Conservation (phyloP, 129 eudicot genomes). For the Deinandra increscens region DNA sequence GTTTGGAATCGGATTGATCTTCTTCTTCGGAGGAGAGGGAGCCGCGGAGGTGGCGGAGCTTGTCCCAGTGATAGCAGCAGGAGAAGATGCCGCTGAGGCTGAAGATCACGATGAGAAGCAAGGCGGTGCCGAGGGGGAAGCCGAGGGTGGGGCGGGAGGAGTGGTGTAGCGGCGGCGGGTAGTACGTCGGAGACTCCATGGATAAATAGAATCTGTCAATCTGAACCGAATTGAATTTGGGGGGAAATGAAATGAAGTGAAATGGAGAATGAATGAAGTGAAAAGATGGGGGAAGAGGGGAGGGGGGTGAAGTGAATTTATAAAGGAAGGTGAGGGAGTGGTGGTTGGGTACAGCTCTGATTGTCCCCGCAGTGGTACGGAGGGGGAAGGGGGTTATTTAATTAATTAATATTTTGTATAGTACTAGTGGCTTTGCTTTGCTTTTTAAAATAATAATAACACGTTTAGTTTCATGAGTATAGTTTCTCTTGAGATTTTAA, state of each 20-base stretch:
- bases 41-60: slow-evolving; percentile 51
- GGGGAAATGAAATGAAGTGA: too few species aligned
- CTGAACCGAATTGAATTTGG: too few species aligned
- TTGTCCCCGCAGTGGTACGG: slow-evolving; percentile 30
- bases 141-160: slow-evolving; percentile 72
- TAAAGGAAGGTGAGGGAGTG: background rate
- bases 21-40: slow-evolving; percentile 33
- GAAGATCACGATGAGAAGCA: slow-evolving; percentile 61
- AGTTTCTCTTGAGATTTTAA: background rate
- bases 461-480: background rate
- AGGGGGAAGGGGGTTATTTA: background rate
- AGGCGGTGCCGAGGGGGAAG: slow-evolving; percentile 81
- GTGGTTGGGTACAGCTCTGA: slow-evolving; percentile 25
- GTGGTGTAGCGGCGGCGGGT: slow-evolving; percentile 45
- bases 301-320: background rate
- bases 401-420: background rate
- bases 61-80: slow-evolving; percentile 87
- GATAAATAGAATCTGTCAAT: too few species aligned
- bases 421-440: too few species aligned
- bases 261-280: too few species aligned
- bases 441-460: background rate
- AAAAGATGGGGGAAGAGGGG: too few species aligned
- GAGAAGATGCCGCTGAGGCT: slow-evolving; percentile 80
- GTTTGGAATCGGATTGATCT: slow-evolving; percentile 39
- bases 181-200: slow-evolving; percentile 50